These are phyloP conservation scores for Taxawa tesnikishii DNA, from an alignment of 2,329 filamentous ascomycete species.

Conservation along the genomic window DNA sequence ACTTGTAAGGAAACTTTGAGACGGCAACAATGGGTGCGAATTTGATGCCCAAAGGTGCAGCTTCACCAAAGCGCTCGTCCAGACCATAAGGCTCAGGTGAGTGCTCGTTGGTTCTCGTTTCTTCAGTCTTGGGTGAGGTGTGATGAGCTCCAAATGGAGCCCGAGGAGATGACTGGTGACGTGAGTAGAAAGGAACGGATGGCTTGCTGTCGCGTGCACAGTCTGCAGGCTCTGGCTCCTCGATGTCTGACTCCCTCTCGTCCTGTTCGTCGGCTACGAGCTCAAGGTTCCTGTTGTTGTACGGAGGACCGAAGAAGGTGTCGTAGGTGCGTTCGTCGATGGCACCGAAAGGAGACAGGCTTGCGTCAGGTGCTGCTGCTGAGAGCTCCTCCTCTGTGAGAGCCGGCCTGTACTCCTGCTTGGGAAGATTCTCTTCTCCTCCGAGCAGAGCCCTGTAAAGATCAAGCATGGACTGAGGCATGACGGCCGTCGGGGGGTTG, in stretches of 20 bases:
- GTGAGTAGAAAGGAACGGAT: no score
- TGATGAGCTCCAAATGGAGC: no score
- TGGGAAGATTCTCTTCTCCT: slow-evolving; percentile 13
- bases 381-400: background rate
- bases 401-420: background rate
- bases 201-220: no score
- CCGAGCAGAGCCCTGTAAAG: slow-evolving; percentile 3
- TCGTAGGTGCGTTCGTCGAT: background rate
- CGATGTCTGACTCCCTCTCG: no score
- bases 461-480: slow-evolving; percentile 1
- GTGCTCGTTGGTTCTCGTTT: background rate
- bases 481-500: no score
- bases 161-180: no score
- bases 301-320: background rate
- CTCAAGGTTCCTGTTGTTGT: background rate
- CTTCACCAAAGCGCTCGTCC: slow-evolving; percentile 18
- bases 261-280: background rate
- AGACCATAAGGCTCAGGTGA: slow-evolving; percentile 3
- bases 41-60: slow-evolving; percentile 17
- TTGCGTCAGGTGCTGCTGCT: background rate
- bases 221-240: no score
- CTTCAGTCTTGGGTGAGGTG: no score
- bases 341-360: background rate
- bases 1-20: slow-evolving; percentile 46
- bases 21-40: slow-evolving; percentile 36